phyloP scores from a whole-genome alignment of 140 eudicot species.

The Erigeron philadelphicus region DNA sequence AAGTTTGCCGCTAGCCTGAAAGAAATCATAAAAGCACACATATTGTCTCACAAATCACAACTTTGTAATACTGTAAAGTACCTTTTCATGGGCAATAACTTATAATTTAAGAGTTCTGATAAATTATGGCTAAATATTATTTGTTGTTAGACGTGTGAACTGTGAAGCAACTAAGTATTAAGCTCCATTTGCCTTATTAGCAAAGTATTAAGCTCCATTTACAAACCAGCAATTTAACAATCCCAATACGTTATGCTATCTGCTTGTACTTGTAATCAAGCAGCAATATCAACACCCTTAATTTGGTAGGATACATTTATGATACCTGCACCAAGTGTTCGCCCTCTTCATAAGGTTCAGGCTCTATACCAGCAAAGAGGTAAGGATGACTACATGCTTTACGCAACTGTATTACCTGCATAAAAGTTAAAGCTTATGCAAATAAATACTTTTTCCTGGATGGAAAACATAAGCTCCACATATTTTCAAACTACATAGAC shows the following conservation, averaged over 20 bases:
- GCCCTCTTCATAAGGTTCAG: conserved; percentile 97
- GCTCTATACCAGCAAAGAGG: conserved; percentile 95
- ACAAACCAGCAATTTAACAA: background rate
- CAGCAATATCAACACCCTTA: conserved; percentile 3
- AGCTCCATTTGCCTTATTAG: background rate
- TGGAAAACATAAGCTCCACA: background rate
- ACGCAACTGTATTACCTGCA: conserved; percentile 87
- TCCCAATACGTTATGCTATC: background rate
- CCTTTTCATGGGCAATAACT: background rate
- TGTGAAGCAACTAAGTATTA: background rate
- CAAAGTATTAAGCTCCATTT: too few relatives aligned
- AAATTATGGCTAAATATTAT: background rate
- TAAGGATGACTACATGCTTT: conserved; percentile 99
- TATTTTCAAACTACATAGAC: background rate
- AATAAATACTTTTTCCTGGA: conserved; percentile 8
- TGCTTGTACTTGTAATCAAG: conserved; percentile 10
- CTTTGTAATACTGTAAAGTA: background rate
- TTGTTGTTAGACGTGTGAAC: background rate
- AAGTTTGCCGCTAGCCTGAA: conserved; percentile 94
- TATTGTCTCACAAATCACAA: conserved; percentile 15
- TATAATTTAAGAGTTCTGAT: background rate
- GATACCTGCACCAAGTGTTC: conserved; percentile 93
- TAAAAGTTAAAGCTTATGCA: conserved; percentile 5
- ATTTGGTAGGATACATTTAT: conserved; percentile 7
- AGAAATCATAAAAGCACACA: conserved; percentile 14